Evolutionary conservation across 2,329 filamentous ascomycete genomes (phyloP), one percentile per base, ranked within the genome.

Genomic region (Fusarium albidum): DNA sequence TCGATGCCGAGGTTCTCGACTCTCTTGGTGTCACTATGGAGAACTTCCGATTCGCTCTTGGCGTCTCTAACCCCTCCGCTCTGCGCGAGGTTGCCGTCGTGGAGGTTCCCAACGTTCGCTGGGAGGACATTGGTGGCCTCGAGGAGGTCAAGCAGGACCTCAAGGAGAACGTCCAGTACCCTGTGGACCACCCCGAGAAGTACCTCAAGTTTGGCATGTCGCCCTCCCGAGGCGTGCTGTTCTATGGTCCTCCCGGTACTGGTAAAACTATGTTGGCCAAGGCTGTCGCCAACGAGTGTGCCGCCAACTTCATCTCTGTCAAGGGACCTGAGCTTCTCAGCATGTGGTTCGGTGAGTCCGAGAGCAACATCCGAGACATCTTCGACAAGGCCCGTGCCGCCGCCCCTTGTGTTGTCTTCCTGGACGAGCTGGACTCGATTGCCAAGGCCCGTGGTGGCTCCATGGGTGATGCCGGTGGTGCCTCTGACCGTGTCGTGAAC

Each of bases 281-380:
- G 86, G 95, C 95, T 68, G 95, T 99, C 65, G 95, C 95, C 79
- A 99, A 98, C 79, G 95, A 99, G 82, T 98, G 93, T 73, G 90
- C 95, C 57, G 95, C 95, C 84, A 99, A 99, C 83, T 99, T 99
- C 81, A 98, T 99, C 74, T 99, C 95, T 33, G 89, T 99, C 77
- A 99, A 99, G 87, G 95, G 95, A 57, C 96, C 95, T 52, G 95
- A 99, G 77, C 84, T 99, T 70, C 86, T 99, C 69, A 97, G 92
- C 76, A 99, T 99, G 95, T 99, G 95, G 95, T 99, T 99, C 73
- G 95, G 95, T 88, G 95, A 99, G 81, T 99, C 95, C 48, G 96
- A 99, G 81, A 96, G 92, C 86, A 99, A 99, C 80, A 98, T 99
- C 64, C 91, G 95, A 73, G 95, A 99, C 75, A 99, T 99, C 70